These are phyloP conservation scores for Tylopilus rubrobrunneus DNA, from an alignment of 768 basidiomycete species.

Conservation along the genomic window DNA sequence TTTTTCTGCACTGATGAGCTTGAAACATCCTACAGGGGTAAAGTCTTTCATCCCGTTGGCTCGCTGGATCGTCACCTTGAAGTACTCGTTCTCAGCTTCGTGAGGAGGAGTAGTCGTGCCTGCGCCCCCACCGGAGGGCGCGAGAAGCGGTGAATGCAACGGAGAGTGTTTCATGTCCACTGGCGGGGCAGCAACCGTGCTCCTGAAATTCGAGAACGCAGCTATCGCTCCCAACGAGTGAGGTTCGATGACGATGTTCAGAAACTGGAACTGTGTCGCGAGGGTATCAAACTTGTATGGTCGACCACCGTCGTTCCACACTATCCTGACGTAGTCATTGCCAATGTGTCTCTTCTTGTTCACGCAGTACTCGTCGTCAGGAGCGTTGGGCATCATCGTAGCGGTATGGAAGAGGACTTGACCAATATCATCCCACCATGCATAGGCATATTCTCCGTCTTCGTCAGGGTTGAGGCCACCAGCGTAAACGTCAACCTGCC, in stretches of 20 bases:
- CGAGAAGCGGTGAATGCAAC: conserved; percentile 16
- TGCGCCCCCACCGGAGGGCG: conserved; percentile 8
- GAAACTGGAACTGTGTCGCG: conserved; percentile 90
- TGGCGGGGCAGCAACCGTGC: not conserved
- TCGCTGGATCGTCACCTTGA: conserved; percentile 89
- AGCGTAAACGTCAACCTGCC: conserved; percentile 88
- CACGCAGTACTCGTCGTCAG: conserved; percentile 63
- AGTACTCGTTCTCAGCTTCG: conserved; percentile 89
- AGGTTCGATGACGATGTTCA: conserved; percentile 96
- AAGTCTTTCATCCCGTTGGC: conserved; percentile 92
- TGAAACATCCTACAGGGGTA: conserved; percentile 88
- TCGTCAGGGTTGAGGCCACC: conserved; percentile 88
- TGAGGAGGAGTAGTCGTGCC: conserved; percentile 23
- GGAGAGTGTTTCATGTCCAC: conserved; percentile 18
- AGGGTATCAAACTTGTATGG: conserved; percentile 91
- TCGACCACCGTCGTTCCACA: conserved; percentile 96
- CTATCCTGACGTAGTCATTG: conserved; percentile 92
- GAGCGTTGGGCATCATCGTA: conserved; percentile 89
- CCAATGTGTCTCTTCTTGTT: conserved; percentile 96
- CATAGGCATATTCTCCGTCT: conserved; percentile 96
- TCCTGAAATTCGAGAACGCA: conserved; percentile 68
- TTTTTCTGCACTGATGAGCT: conserved; percentile 85
- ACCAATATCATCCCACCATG: conserved; percentile 98
- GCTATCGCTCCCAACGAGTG: conserved; percentile 82
- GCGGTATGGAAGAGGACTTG: conserved; percentile 95